Evolutionary conservation across 768 basidiomycete species (phyloP), one percentile per base, ranked within the genome.

Genomic region (Tulasnella sp.): DNA sequence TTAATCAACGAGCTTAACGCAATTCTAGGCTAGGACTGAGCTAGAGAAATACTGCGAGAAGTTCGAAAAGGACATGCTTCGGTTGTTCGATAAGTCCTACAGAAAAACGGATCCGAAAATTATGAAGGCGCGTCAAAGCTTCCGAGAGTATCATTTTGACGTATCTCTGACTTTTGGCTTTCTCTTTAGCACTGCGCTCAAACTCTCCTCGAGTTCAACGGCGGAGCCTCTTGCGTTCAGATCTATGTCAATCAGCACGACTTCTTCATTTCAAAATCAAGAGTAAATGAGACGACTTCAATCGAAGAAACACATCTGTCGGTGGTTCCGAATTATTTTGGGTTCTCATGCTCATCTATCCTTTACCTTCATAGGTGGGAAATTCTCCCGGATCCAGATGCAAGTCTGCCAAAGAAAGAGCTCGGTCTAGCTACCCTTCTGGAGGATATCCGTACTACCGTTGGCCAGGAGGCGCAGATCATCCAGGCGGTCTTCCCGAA

Each of bases 241-340:
- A 94, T 99, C 16, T 99, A 99, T 82, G 98, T 99, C 77, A 99
- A 99, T 82, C 98, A 99, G 83, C 98, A 99, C 81, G 98, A 99
- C 83, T 99, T 99, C 87, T 99, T 99, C 87, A 98, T 99, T 83
- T 86, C 86, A 20, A 86, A 86, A 78, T 96, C 96, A 83, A 90
- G 94, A 75, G 90, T 94, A 51, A 90, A 92, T 46, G 91, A 91
- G 74, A 86, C 87, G 42, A 87, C 88, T 79, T 84, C 88, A 18
- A 84, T 85, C 55, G 86, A 89, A 42, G 91, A 91, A 81, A 86
- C 86, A n/a, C 73, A 88, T 76, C 83, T 92, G 90, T 92, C 77
- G 75, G 89, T 83, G 6, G 3, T 77, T 32, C 71, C 18, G 26
- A 29, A 67, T 35, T 26, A 75, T 83, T 92, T 89, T 92, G 77